These are phyloP conservation scores for Juglanconis juglandina DNA, from an alignment of 2,329 filamentous ascomycete species.

Conservation along the genomic window DNA sequence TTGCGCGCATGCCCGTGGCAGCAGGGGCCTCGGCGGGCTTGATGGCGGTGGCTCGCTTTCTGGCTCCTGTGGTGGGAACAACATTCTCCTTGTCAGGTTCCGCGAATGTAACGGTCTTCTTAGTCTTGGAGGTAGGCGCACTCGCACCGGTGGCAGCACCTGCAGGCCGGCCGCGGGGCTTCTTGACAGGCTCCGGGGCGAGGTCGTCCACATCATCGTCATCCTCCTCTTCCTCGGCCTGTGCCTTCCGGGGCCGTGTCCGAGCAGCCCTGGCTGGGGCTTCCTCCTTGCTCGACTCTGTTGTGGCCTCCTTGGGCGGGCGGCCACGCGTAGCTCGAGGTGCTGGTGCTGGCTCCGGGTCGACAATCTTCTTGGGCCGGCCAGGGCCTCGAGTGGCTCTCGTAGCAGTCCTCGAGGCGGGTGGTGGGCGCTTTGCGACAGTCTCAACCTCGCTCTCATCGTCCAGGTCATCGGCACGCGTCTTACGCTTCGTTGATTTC, in stretches of 20 bases:
- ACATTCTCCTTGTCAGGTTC: conserved; percentile 65
- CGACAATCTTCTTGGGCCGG: conserved; percentile 39
- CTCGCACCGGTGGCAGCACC: conserved; percentile 32
- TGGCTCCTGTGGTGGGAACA: conserved; percentile 32
- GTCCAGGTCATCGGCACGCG: conserved; percentile 49
- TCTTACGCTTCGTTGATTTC: conserved; percentile 48
- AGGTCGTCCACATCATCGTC: conserved; percentile 24
- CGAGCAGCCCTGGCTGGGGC: conserved; percentile 24
- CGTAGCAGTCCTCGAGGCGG: conserved; percentile 26
- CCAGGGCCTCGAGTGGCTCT: conserved; percentile 45
- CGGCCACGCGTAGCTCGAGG: conserved; percentile 25
- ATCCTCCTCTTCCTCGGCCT: conserved; percentile 22
- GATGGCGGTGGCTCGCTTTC: conserved; percentile 33
- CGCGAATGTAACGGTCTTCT: conserved; percentile 63
- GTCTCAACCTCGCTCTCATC: conserved; percentile 43
- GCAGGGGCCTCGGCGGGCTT: conserved; percentile 30
- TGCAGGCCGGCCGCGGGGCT: conserved; percentile 33
- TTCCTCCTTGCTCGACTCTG: conserved; percentile 25
- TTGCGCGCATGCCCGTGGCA: conserved; percentile 38
- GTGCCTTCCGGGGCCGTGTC: conserved; percentile 26
- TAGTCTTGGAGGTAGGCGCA: conserved; percentile 42
- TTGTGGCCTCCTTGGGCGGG: conserved; percentile 30
- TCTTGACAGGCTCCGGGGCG: conserved; percentile 32
- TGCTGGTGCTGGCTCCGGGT: conserved; percentile 17
- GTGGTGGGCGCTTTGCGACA: conserved; percentile 26